phyloP scores from a whole-genome alignment of 2,329 filamentous ascomycete species.

The Capronia epimyces region DNA sequence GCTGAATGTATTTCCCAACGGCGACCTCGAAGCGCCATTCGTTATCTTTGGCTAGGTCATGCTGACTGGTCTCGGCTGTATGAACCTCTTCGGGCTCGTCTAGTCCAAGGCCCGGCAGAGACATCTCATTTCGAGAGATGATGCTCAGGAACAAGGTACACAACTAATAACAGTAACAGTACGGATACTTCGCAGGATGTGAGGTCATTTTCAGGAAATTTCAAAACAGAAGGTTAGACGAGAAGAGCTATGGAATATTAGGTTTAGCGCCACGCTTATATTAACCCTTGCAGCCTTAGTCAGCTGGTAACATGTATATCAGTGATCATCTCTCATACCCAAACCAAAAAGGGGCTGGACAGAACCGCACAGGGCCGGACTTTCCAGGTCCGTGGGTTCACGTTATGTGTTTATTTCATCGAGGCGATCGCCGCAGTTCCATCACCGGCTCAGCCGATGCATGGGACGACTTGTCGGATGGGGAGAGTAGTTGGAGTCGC shows the following conservation, averaged over 20 bases:
- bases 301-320: too few species aligned
- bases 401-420: too few species aligned
- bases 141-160: background rate
- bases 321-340: too few species aligned
- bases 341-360: too few species aligned
- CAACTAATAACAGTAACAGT: background rate
- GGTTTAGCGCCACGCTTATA: background rate
- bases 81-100: constrained; percentile 52
- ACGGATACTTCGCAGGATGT: background rate
- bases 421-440: too few species aligned
- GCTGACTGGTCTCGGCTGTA: constrained; percentile 40
- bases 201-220: background rate
- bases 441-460: too few species aligned
- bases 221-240: background rate
- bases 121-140: constrained; percentile 47
- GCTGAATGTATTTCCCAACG: constrained; percentile 47
- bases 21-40: constrained; percentile 78
- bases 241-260: background rate
- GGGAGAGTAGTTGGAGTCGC: too few species aligned
- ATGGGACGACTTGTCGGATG: too few species aligned
- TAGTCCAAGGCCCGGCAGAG: constrained; percentile 68
- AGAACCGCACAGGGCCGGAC: too few species aligned
- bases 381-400: too few species aligned
- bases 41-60: constrained; percentile 57
- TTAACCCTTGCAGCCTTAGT: background rate